Percentiles rank a stretch among this genome's conserved stretches.
Evolutionary conservation across 1,284 basidiomycete genomes (phyloP).

Genomic region (Tylopilus sp.): DNA sequence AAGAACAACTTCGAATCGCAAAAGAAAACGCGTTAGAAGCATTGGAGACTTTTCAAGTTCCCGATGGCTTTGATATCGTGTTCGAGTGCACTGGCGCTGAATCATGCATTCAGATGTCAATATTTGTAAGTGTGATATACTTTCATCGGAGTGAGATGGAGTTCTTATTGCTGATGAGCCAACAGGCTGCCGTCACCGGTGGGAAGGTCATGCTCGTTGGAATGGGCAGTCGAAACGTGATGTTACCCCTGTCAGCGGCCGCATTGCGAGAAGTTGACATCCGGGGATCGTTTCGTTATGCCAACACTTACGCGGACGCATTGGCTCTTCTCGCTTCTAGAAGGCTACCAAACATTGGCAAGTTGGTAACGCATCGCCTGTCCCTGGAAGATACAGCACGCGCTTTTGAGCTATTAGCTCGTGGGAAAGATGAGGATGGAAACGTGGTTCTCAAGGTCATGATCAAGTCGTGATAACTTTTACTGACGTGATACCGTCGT

Average conservation of each 20-base stretch:
- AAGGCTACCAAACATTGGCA: slow-evolving; percentile 59
- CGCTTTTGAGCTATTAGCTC: slow-evolving; percentile 76
- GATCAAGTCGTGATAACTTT: slow-evolving; percentile 42
- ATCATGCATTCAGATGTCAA: slow-evolving; percentile 81
- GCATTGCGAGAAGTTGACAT: slow-evolving; percentile 90
- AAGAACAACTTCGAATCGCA: slow-evolving; percentile 64
- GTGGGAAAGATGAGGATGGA: slow-evolving; percentile 73
- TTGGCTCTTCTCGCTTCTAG: slow-evolving; percentile 69
- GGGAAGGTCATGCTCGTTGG: slow-evolving; percentile 90
- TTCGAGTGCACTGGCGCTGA: slow-evolving; percentile 96
- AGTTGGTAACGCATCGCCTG: slow-evolving; percentile 80
- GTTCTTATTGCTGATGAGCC: slow-evolving; percentile 14
- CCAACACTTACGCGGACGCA: slow-evolving; percentile 84
- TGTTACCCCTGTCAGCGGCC: slow-evolving; percentile 78
- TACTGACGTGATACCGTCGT: background rate
- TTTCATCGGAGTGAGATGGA: slow-evolving; percentile 9
- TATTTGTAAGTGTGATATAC: slow-evolving; percentile 56
- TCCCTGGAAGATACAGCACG: slow-evolving; percentile 57
- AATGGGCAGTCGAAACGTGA: slow-evolving; percentile 85
- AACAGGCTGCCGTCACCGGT: slow-evolving; percentile 72
- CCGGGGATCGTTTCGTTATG: slow-evolving; percentile 85
- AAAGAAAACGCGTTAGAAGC: slow-evolving; percentile 55
- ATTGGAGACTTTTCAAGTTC: slow-evolving; percentile 54
- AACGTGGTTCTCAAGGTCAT: slow-evolving; percentile 84
- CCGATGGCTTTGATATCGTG: slow-evolving; percentile 84